These are phyloP conservation scores for Aspergillus udagawae DNA, from an alignment of 2,329 filamentous ascomycete species.

Conservation along the genomic window DNA sequence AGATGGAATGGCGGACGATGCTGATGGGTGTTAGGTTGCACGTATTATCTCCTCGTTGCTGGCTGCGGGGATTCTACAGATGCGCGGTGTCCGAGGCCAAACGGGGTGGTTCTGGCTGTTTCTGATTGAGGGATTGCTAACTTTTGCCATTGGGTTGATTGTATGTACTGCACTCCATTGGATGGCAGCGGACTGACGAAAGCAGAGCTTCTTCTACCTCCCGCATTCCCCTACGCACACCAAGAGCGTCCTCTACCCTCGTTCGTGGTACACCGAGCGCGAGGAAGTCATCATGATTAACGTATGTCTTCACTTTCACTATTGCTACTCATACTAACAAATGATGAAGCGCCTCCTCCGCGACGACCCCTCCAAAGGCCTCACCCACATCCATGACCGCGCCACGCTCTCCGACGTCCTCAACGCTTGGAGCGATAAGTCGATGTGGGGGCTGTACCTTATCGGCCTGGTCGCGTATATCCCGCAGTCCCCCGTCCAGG, in stretches of 20 bases:
- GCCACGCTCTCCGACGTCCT: conserved; percentile 43
- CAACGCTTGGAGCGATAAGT: conserved; percentile 43
- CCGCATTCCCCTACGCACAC: conserved; percentile 26
- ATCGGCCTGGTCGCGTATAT: conserved; percentile 45
- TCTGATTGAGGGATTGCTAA: conserved; percentile 43
- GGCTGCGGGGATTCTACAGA: conserved; percentile 39
- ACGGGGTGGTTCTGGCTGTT: conserved; percentile 43
- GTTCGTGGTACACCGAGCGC: conserved; percentile 24
- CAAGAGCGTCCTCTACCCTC: conserved; percentile 18
- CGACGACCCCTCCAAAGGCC: conserved; percentile 52
- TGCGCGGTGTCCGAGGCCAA: conserved; percentile 40
- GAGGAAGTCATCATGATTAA: conserved; percentile 30
- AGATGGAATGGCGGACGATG: not conserved
- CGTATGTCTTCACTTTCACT: conserved; percentile 1
- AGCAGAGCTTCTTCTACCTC: conserved; percentile 25
- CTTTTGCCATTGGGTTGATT: conserved; percentile 38
- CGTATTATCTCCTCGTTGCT: conserved; percentile 37
- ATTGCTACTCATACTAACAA: too few relatives aligned
- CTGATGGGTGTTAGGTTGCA: conserved; percentile 12
- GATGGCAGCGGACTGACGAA: conserved; percentile 27
- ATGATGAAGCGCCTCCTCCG: conserved; percentile 37
- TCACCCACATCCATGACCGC: conserved; percentile 45
- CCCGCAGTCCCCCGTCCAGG: conserved; percentile 45
- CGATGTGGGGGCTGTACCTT: conserved; percentile 50
- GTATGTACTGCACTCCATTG: conserved; percentile 10